Percentiles rank a stretch among this genome's conserved stretches.
These are phyloP conservation scores for Cardamine resedifolia DNA, from an alignment of 345 rosid genomes.

Conservation along the genomic window DNA sequence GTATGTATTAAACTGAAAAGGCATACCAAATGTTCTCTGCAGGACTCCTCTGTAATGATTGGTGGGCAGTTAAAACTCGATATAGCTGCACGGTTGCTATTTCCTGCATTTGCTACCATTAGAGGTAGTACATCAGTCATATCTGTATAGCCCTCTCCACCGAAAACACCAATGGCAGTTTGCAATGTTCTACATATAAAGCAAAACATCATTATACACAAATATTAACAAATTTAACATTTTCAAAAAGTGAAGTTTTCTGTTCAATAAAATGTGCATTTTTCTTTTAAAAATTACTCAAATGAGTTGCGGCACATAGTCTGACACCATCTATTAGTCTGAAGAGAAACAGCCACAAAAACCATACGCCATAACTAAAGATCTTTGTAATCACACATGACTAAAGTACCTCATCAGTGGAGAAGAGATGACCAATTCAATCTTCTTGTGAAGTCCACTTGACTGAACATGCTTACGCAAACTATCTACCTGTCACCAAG, in stretches of 20 bases:
- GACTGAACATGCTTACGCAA: conserved; percentile 84
- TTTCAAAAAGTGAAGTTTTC: background rate
- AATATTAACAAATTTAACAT: background rate
- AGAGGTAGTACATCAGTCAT: conserved; percentile 66
- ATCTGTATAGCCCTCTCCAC: conserved; percentile 75
- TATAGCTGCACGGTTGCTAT: conserved; percentile 70
- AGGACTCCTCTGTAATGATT: conserved; percentile 72
- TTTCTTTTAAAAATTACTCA: background rate
- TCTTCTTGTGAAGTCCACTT: conserved; percentile 68
- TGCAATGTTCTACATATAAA: conserved; percentile 70
- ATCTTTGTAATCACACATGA: background rate
- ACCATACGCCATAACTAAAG: background rate
- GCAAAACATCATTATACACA: background rate
- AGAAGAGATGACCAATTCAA: conserved; percentile 79
- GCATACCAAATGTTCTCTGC: conserved; percentile 94
- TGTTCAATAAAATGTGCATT: background rate
- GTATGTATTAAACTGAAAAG: conserved; percentile 11
- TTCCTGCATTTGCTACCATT: conserved; percentile 92
- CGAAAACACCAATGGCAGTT: conserved; percentile 97
- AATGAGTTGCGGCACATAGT: conserved; percentile 4
- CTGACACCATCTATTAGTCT: background rate
- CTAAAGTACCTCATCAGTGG: conserved; percentile 75
- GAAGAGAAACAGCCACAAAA: background rate
- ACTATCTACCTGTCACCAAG: conserved; percentile 64
- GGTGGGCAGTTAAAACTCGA: conserved; percentile 84